Evolutionary conservation across 1,139 yeast genomes (phyloP), one percentile per base, ranked within the genome.

Genomic region (Eremothecium gossypii): DNA sequence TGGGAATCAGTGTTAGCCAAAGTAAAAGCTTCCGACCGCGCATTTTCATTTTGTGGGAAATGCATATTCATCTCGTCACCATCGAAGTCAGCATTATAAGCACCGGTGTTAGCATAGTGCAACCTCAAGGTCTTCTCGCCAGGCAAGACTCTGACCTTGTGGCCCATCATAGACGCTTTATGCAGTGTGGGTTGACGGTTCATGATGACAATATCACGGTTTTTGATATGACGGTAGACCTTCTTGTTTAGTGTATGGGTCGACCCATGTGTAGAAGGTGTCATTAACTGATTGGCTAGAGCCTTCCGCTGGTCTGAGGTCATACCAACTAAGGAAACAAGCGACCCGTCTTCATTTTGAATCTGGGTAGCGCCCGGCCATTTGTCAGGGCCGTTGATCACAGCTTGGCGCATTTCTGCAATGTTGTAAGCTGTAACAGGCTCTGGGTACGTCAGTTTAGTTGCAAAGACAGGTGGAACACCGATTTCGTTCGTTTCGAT

Each of bases 31-130:
- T 93, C 99, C 27, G 98, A 93, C 58, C 91, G 81, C 10, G 98
- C 98, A 56, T 86, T 86, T 69, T 91, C 97, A 65, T 85, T 89
- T 69, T 93, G 99, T 27, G 99, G 99, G 73, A 93, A 91, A 69
- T 93, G 99, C 96, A 93, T 83, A 64, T 93, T 93, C 99, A 93
- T 93, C 71, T 93, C 99, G 68, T 93, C 99, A 71, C 99, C 99
- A 69, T 93, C 99, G 59, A 93, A 93, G 76, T 93, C 99, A 34
- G 98, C 98, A 65, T 91, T 93, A 67, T 87, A 87, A 41, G 98
- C 96, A 69, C 97, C 97, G 38, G 98, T 93, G 64, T 93, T 93
- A 54, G 99, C 98, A 65, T 93, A 93, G 66, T 93, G 99, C 65
- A 93, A 73, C 63, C 99, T 78, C 55, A 93, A 72, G 3, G 98